Evolutionary conservation across 805 yeast species (phyloP).

Genomic region (Sporopachydermia lactativora): DNA sequence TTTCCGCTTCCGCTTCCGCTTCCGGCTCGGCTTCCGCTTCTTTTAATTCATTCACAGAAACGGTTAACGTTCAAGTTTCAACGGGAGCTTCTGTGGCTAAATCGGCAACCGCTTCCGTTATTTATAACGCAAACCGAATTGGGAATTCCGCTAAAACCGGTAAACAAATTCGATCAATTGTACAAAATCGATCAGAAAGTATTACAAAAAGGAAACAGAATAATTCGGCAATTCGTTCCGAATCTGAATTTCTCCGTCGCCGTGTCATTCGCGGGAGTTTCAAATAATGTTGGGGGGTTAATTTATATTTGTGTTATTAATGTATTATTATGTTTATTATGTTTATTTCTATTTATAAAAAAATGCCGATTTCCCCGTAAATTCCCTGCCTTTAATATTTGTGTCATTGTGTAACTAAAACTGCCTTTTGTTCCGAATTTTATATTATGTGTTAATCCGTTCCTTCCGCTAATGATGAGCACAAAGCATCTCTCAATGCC

Average conservation of each 20-base stretch:
- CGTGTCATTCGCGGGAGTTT: too few species aligned
- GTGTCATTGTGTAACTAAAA: too few species aligned
- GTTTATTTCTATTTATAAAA: too few species aligned
- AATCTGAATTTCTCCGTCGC: too few species aligned
- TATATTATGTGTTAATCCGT: not conserved
- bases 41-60: not conserved
- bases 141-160: not conserved
- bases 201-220: too few species aligned
- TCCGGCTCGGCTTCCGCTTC: not conserved
- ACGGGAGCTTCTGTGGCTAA: not conserved
- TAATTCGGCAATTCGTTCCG: too few species aligned
- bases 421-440: not conserved
- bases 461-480: not conserved
- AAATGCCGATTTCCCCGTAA: too few species aligned
- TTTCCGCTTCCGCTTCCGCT: not conserved
- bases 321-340: too few species aligned
- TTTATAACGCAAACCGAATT: not conserved
- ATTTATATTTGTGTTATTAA: too few species aligned
- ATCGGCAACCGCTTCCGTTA: not conserved
- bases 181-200: too few species aligned
- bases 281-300: too few species aligned
- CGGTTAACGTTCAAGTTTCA: not conserved
- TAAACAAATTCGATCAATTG: not conserved
- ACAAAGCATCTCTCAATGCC: slow-evolving; percentile 33
- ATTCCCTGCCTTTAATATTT: too few species aligned